A percentile compares a stretch with the other conserved stretches of the same genome.
Evolutionary conservation across 1,139 yeast genomes (phyloP).

Genomic region (Blastobotrys proliferans): DNA sequence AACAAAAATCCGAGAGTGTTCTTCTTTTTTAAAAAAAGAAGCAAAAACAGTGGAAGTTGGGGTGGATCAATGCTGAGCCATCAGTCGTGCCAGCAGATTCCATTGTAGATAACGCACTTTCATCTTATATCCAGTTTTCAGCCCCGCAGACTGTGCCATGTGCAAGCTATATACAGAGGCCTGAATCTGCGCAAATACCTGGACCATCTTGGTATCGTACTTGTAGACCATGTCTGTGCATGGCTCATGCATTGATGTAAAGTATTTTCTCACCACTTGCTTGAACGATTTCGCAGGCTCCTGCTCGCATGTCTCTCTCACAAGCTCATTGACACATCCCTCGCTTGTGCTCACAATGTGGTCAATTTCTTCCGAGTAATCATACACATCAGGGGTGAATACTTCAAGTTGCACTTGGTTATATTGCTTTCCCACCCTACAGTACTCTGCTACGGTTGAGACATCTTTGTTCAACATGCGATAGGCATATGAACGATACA

Average conservation of each 20-base stretch:
- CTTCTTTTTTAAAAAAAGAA: no score
- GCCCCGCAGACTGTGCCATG: slow-evolving; percentile 10
- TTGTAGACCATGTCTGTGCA: background rate
- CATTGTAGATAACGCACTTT: no score
- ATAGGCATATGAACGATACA: slow-evolving; percentile 18
- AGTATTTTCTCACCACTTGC: slow-evolving; percentile 6
- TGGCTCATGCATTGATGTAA: background rate
- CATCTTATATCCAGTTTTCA: background rate
- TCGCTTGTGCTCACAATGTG: slow-evolving; percentile 1
- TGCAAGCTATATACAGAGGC: slow-evolving; percentile 15
- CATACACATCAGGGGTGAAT: slow-evolving; percentile 1
- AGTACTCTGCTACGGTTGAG: slow-evolving; percentile 9
- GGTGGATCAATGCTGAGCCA: no score
- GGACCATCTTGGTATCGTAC: background rate
- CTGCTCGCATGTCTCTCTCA: slow-evolving; percentile 9
- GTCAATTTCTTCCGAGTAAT: slow-evolving; percentile 12
- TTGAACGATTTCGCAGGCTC: slow-evolving; percentile 1
- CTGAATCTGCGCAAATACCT: slow-evolving; percentile 15
- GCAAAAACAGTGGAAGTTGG: no score
- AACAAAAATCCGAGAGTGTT: no score
- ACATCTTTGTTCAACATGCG: background rate
- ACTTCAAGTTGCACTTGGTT: slow-evolving; percentile 2
- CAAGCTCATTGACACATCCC: slow-evolving; percentile 9
- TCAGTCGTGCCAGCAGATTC: background rate
- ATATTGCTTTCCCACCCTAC: slow-evolving; percentile 3